phyloP scores from a whole-genome alignment of 2,329 filamentous ascomycete genomes.

The Shiraia bambusicola region DNA sequence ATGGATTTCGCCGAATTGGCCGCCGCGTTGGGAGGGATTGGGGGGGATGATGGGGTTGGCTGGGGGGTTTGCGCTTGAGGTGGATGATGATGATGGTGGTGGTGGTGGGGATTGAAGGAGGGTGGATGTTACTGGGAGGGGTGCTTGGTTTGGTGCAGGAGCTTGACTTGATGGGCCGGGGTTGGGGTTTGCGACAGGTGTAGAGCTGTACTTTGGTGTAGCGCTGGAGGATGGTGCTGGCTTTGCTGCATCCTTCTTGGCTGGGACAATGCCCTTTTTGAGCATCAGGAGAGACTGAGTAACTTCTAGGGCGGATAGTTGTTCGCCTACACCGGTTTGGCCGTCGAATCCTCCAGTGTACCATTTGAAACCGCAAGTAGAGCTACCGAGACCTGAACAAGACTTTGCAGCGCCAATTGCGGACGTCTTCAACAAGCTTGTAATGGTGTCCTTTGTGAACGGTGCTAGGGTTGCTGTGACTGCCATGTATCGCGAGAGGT shows the following conservation, averaged over 20 bases:
- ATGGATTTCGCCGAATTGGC: slow-evolving; percentile 12
- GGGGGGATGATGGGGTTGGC: slow-evolving; percentile 6
- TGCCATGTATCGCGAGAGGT: slow-evolving; percentile 65
- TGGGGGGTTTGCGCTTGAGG: slow-evolving; percentile 4
- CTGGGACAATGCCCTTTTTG: slow-evolving; percentile 33
- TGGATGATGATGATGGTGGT: slow-evolving; percentile 6
- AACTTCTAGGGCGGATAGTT: slow-evolving; percentile 49
- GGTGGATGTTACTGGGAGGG: slow-evolving; percentile 4
- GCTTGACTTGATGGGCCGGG: slow-evolving; percentile 10
- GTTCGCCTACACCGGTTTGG: slow-evolving; percentile 46
- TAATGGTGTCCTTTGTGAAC: slow-evolving; percentile 43
- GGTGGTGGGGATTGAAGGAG: not conserved
- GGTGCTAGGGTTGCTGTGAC: slow-evolving; percentile 50
- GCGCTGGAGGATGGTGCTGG: slow-evolving; percentile 18
- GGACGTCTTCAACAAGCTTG: slow-evolving; percentile 43
- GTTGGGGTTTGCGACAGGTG: slow-evolving; percentile 7
- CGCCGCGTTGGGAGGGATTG: slow-evolving; percentile 12
- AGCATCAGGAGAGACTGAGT: slow-evolving; percentile 47
- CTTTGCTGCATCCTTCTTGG: slow-evolving; percentile 22
- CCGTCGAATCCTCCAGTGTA: slow-evolving; percentile 48
- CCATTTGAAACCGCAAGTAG: slow-evolving; percentile 50
- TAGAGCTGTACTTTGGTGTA: slow-evolving; percentile 20
- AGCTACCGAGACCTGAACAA: slow-evolving; percentile 46
- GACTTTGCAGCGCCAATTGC: slow-evolving; percentile 47
- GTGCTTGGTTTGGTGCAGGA: slow-evolving; percentile 9